phyloP scores from a whole-genome alignment of 106 monocot species.

The Cymbidium sinense region DNA sequence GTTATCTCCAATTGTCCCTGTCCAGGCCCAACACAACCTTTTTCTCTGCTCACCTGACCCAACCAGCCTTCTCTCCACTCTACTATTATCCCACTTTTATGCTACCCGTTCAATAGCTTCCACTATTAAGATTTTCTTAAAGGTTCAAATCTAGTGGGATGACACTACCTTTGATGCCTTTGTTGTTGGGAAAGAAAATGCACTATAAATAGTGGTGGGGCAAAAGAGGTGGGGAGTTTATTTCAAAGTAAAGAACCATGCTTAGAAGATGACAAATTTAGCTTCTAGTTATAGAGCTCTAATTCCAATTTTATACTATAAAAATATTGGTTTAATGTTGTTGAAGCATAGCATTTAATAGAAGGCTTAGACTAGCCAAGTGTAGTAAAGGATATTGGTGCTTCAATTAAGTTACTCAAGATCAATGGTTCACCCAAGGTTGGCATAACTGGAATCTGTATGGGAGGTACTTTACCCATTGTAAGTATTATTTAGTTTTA shows the following conservation, averaged over 20 bases:
- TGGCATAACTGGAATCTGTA: conserved; percentile 88
- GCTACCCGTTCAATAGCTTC: conserved; percentile 13
- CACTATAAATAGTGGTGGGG: conserved; percentile 82
- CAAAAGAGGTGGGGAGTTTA: conserved; percentile 99
- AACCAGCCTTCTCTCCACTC: background rate
- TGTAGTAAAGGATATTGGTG: conserved; percentile 82
- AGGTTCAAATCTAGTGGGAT: conserved; percentile 66
- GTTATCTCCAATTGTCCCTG: no score
- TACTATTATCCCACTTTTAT: conserved; percentile 7
- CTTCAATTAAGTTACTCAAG: conserved; percentile 88
- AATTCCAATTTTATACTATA: conserved; percentile 91
- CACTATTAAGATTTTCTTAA: conserved; percentile 34
- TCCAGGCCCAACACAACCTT: no score
- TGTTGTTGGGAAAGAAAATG: conserved; percentile 85
- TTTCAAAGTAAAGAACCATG: conserved; percentile 93
- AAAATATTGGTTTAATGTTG: conserved; percentile 85
- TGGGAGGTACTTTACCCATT: conserved; percentile 92
- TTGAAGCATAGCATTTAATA: conserved; percentile 92
- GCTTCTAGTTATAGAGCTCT: conserved; percentile 76
- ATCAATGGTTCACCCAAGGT: conserved; percentile 84
- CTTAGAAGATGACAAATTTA: conserved; percentile 58
- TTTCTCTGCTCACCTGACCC: background rate
- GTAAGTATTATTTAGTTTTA: conserved; percentile 78
- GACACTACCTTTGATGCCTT: conserved; percentile 86
- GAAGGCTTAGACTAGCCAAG: conserved; percentile 80